Percentiles rank a stretch among this genome's conserved stretches.
These are phyloP conservation scores for Phialophora tarda DNA, from an alignment of 2,329 filamentous ascomycete genomes.

Conservation along the genomic window DNA sequence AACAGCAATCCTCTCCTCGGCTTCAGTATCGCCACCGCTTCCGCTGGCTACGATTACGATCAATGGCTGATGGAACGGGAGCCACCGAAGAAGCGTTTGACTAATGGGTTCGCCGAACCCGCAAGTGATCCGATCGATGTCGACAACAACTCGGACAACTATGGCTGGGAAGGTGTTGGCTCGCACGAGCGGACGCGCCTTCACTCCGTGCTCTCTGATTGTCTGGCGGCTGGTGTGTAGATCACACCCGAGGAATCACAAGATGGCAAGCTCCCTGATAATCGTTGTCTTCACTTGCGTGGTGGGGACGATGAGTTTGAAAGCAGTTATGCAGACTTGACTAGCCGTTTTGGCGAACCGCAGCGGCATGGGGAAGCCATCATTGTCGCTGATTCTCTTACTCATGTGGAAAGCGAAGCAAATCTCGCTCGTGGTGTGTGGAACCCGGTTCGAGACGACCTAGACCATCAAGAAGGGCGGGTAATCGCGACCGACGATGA, in stretches of 20 bases:
- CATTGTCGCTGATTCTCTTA: neutral
- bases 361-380: neutral
- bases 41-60: conserved; percentile 77
- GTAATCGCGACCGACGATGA: neutral
- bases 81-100: neutral
- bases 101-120: conserved; percentile 29
- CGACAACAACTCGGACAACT: conserved; percentile 62
- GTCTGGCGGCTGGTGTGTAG: conserved; percentile 35
- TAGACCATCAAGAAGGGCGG: neutral
- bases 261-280: neutral
- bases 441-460: neutral
- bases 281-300: neutral
- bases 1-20: conserved; percentile 77
- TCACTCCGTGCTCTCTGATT: conserved; percentile 53
- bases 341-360: neutral
- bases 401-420: neutral
- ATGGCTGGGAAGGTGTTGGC: conserved; percentile 68
- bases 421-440: neutral
- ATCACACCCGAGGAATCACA: conserved; percentile 4
- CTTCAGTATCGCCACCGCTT: conserved; percentile 71
- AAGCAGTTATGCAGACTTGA: neutral
- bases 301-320: neutral
- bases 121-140: conserved; percentile 41
- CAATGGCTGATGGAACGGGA: conserved; percentile 56
- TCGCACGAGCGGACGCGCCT: conserved; percentile 27